A percentile compares a stretch with the other conserved stretches of the same genome.
These are phyloP conservation scores for Moesziomyces antarcticus DNA, from an alignment of 1,284 basidiomycete genomes.

Conservation along the genomic window DNA sequence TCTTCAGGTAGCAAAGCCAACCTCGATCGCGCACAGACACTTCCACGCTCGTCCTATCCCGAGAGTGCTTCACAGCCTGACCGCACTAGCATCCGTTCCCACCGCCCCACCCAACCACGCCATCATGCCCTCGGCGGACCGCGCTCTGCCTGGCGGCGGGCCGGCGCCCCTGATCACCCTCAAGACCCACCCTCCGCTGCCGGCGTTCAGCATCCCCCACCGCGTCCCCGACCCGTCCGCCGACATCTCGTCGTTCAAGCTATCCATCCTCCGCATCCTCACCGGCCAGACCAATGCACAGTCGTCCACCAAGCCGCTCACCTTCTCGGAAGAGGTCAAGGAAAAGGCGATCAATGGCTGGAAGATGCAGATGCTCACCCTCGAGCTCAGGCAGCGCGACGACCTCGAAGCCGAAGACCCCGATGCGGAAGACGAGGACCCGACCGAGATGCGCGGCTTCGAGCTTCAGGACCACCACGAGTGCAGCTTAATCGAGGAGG, in stretches of 20 bases:
- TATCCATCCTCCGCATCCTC: constrained; percentile 60
- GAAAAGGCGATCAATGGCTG: constrained; percentile 63
- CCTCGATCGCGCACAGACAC: not conserved
- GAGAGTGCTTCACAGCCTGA: not conserved
- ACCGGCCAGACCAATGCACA: constrained; percentile 52
- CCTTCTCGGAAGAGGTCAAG: constrained; percentile 63
- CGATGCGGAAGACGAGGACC: not conserved
- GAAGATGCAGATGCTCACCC: constrained; percentile 63
- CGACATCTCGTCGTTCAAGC: constrained; percentile 56
- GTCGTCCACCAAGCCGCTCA: constrained; percentile 47
- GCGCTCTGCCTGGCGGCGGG: constrained; percentile 34
- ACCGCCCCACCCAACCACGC: not conserved
- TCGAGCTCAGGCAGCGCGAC: constrained; percentile 62
- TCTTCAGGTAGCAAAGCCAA: not conserved
- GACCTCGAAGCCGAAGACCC: constrained; percentile 43
- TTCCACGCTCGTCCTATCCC: not conserved
- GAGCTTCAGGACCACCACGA: constrained; percentile 63
- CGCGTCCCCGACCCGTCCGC: constrained; percentile 56
- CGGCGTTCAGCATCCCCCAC: constrained; percentile 59
- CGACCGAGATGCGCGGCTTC: constrained; percentile 47
- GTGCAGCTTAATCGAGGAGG: constrained; percentile 63
- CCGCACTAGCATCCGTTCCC: not conserved
- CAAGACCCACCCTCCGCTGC: constrained; percentile 56
- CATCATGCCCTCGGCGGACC: constrained; percentile 35
- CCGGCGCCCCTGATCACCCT: constrained; percentile 53